Conservation (phyloP, 768 basidiomycete species). For the Termitomyces sp. region DNA sequence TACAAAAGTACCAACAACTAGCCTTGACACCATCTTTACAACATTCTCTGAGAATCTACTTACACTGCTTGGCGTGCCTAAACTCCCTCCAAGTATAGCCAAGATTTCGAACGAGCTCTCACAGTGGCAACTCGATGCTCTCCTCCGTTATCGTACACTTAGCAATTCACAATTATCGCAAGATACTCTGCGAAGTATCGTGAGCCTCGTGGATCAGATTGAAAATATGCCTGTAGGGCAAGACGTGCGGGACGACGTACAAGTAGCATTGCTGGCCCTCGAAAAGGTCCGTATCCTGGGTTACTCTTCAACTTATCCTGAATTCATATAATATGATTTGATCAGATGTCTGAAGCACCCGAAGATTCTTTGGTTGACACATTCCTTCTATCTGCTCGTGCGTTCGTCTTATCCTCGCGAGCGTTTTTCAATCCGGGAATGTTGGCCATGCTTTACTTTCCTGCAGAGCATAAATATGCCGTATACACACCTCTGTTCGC, state of each 20-base stretch:
- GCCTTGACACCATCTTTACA: constrained; percentile 50
- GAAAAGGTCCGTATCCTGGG: constrained; percentile 49
- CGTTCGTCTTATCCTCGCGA: constrained; percentile 63
- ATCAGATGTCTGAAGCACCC: constrained; percentile 35
- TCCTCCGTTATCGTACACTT: constrained; percentile 62
- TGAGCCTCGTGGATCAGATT: constrained; percentile 80
- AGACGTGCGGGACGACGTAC: constrained; percentile 70
- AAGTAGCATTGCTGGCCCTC: constrained; percentile 64
- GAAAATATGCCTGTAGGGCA: constrained; percentile 88
- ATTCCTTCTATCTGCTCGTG: constrained; percentile 56
- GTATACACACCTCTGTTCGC: constrained; percentile 96
- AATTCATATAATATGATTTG: not conserved
- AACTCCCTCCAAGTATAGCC: constrained; percentile 44
- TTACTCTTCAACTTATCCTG: not conserved
- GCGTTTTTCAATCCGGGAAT: constrained; percentile 98
- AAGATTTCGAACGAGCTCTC: constrained; percentile 31
- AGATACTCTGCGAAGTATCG: constrained; percentile 78
- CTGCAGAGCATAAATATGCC: constrained; percentile 95
- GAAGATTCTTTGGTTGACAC: constrained; percentile 36
- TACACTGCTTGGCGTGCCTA: constrained; percentile 76
- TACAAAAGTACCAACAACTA: constrained; percentile 33
- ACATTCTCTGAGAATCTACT: constrained; percentile 70
- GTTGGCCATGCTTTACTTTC: constrained; percentile 95
- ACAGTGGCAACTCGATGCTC: constrained; percentile 78
- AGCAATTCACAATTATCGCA: constrained; percentile 66